Base-by-base conservation (phyloP, 768 basidiomycete genomes). In the Boletus sp. region DNA sequence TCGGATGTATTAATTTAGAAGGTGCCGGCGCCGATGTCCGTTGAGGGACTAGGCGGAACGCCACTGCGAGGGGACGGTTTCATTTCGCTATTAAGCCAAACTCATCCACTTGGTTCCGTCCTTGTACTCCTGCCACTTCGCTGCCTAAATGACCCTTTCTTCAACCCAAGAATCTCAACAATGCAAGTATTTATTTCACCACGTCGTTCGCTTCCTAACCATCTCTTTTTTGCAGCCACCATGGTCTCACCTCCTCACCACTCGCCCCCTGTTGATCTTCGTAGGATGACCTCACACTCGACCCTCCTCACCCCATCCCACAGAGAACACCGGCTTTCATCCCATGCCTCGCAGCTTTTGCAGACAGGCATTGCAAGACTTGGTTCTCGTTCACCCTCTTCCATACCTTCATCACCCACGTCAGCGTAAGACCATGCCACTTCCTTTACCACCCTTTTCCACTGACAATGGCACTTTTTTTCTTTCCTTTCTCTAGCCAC, bases 371-470 rank as follows among this genome's bases (percentile, higher is more conserved):
- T 71, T 7, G 67, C 70, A 50, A 76, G 80, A 42, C 64, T 85
- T 28, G 87, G 84, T 40, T 86, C 85, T 10, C 79, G 80, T 24
- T 88, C 88, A 0, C 87, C 89, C 1, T 77, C 76, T n/a, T 89
- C 87, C 12, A 90, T 90, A 56, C 88, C 89, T 0, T 90, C 87
- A 15, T 89, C 86, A 2, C 89, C 89, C 4, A 89, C 89, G 18
- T 90, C 89, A 35, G 83, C 90, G 86, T 89, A 77, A 57, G 86
- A 73, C 36, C 2, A 24, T 52, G 47, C 61, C 66, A 54, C 61
- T 35, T 33, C 29, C 39, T 50, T 53, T 41, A 29, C 18, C 42
- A 35, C 47, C 20, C 50, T 50, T 54, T 15, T 47, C 32, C 42
- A 37, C 57, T 67, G 14, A 61, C 60, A 36, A 32, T 44, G 24